These are phyloP conservation scores for Moringa oleifera DNA, from an alignment of 345 rosid species.

Conservation along the genomic window DNA sequence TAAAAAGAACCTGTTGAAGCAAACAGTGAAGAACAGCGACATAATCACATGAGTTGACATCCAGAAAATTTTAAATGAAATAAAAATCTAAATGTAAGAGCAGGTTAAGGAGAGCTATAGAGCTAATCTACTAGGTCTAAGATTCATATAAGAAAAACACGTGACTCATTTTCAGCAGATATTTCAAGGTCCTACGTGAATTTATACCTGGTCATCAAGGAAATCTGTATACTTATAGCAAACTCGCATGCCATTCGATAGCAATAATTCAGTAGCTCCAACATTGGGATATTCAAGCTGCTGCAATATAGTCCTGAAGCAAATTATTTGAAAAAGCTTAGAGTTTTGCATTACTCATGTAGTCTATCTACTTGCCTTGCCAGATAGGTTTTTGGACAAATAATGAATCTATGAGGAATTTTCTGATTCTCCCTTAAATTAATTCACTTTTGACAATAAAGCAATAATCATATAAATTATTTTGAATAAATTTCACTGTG, in stretches of 20 bases:
- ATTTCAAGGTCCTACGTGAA: conserved; percentile 2
- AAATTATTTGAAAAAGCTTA: conserved; percentile 23
- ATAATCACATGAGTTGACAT: conserved; percentile 4
- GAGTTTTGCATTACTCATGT: too few relatives aligned
- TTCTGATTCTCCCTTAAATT: too few relatives aligned
- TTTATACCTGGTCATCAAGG: conserved; percentile 82
- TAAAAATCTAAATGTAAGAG: background rate
- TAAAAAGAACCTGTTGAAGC: conserved; percentile 64
- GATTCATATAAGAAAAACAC: background rate
- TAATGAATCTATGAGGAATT: too few relatives aligned
- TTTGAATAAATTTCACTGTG: too few relatives aligned
- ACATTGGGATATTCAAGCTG: conserved; percentile 59
- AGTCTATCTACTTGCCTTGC: too few relatives aligned
- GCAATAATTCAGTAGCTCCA: conserved; percentile 72
- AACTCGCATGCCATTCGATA: conserved; percentile 85
- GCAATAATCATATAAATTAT: too few relatives aligned
- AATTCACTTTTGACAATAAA: too few relatives aligned
- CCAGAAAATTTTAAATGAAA: background rate
- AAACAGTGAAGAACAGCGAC: background rate
- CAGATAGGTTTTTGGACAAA: too few relatives aligned
- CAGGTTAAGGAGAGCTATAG: background rate
- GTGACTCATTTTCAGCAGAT: background rate
- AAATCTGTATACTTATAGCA: conserved; percentile 82
- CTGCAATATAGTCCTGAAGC: conserved; percentile 46
- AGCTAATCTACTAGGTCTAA: background rate